Evolutionary conservation across 108 stramenopile genomes (phyloP), one percentile per base, ranked within the genome.

Genomic region (Skeletonema marinoi): DNA sequence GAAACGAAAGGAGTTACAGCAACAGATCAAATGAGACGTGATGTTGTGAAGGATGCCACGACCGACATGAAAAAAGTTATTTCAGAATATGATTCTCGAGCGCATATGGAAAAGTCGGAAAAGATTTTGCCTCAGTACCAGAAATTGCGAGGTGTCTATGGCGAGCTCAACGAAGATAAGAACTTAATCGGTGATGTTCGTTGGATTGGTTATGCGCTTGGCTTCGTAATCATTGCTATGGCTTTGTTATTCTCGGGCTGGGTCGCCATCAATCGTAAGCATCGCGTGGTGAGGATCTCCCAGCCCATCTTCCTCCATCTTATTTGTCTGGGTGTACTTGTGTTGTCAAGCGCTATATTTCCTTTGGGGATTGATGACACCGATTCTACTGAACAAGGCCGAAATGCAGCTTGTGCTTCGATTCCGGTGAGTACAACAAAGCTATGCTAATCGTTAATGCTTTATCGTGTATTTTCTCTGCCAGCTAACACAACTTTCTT

Each of bases 281-380:
- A 32, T 44, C 32, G 41, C 16, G 41, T 63, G 16, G 62, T 68
- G 21, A 68, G 9, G 67, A 64, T 41, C n/a, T 64, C 63, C 41
- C 90, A 91, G 74, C 86, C 90, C 1, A 42, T 65, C 11, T 91
- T 91, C 50, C 68, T 91, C 32, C 60, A 65, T 31, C 74, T 91
- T 74, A 68, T 91, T 21, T 85, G 86, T 66, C 32, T 66, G 11
- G 90, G 90, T 7, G 78, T 82, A 0, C 66, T 89, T 48, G 13
- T 91, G 21, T 82, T 88, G 83, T 78, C 76, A 19, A 36, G 33
- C 7, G 63, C 63, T 41, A 64, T 64, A 32, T 41, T 64, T 21
- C 32, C 63, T 41, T 19, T 64, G 63, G 41, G 63, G 35, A 41
- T 64, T 17, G 63, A 64, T 64, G 63, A 64, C 31, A 17, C n/a